Conservation (phyloP, 306 rosid species). For the Sicyos baderoa region DNA sequence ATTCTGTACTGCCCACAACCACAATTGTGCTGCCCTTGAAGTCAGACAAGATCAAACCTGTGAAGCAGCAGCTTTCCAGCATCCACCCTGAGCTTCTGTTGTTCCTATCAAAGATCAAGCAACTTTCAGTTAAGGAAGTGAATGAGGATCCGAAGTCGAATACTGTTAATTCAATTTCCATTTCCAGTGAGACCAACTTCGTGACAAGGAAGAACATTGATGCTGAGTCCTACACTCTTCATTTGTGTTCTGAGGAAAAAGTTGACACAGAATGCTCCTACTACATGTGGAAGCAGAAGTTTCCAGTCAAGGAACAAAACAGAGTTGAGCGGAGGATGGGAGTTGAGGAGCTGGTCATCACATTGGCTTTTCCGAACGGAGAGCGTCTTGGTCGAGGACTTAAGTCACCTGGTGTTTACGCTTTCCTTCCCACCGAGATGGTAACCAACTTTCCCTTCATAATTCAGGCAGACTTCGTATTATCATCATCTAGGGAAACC, state of each 20-base stretch:
- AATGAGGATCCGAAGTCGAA: constrained; percentile 32
- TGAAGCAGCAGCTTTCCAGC: constrained; percentile 54
- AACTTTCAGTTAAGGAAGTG: constrained; percentile 49
- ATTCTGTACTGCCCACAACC: constrained; percentile 45
- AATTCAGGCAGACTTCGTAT: constrained; percentile 65
- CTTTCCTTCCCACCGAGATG: constrained; percentile 76
- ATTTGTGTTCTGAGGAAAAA: constrained; percentile 37
- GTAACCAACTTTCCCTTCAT: constrained; percentile 62
- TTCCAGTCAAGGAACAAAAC: constrained; percentile 41
- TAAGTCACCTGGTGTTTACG: constrained; percentile 40
- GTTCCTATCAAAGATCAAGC: constrained; percentile 58
- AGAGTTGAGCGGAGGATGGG: constrained; percentile 48
- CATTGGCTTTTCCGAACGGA: constrained; percentile 54
- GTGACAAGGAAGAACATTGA: constrained; percentile 43
- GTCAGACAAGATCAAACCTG: constrained; percentile 51
- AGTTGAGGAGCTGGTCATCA: constrained; percentile 47
- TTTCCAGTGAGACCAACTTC: constrained; percentile 40
- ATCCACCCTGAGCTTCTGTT: constrained; percentile 60
- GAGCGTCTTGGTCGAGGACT: constrained; percentile 38
- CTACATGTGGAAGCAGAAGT: constrained; percentile 64
- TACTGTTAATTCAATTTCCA: constrained; percentile 39
- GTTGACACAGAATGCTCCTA: constrained; percentile 35
- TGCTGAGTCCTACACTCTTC: constrained; percentile 61
- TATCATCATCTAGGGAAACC: constrained; percentile 66
- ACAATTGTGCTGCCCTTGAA: constrained; percentile 59